Percentiles rank a stretch among this genome's conserved stretches.
Conservation (phyloP, 768 basidiomycete genomes). For the Collybia nuda region DNA sequence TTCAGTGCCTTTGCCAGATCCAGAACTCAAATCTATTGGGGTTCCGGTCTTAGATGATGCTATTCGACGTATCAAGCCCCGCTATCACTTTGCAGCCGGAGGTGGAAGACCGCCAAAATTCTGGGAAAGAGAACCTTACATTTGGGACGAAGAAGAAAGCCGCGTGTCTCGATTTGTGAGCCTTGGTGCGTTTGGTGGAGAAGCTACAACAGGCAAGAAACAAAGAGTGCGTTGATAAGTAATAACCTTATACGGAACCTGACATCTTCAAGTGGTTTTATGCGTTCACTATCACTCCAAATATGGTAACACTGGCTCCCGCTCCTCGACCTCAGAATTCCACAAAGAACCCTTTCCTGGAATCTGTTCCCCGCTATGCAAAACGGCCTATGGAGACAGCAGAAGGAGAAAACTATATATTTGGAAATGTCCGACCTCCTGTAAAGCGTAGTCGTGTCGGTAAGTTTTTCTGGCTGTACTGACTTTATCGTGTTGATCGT, state of each 20-base stretch:
- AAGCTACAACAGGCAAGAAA: conserved; percentile 64
- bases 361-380: conserved; percentile 28
- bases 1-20: conserved; percentile 44
- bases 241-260: neutral
- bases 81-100: conserved; percentile 82
- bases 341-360: conserved; percentile 71
- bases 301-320: conserved; percentile 33
- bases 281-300: conserved; percentile 83
- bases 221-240: conserved; percentile 63
- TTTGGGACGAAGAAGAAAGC: conserved; percentile 72
- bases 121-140: conserved; percentile 94
- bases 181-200: conserved; percentile 84
- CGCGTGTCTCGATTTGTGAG: conserved; percentile 81
- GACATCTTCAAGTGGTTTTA: conserved; percentile 83
- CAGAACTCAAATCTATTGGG: conserved; percentile 42
- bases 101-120: conserved; percentile 71
- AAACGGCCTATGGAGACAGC: conserved; percentile 59
- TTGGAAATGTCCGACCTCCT: conserved; percentile 59
- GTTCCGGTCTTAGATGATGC: conserved; percentile 66
- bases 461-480: conserved; percentile 23
- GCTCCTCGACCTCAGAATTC: conserved; percentile 55
- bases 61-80: conserved; percentile 66
- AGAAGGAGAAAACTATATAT: conserved; percentile 65
- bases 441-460: conserved; percentile 59
- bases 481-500: neutral